phyloP scores from a whole-genome alignment of 805 yeast genomes.

The Wickerhamomyces subpelliculosus region DNA sequence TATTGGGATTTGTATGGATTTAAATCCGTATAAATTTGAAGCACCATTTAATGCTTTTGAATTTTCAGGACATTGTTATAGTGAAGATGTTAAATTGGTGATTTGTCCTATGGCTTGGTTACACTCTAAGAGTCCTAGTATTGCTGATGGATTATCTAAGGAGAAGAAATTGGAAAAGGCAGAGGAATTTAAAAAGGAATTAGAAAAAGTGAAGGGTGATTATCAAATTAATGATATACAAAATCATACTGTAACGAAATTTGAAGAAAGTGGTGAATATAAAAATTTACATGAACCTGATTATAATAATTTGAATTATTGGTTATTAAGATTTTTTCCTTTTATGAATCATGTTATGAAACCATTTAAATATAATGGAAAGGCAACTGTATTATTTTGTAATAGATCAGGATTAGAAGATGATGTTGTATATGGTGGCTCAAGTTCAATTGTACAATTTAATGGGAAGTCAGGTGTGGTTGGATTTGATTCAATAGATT shows the following conservation, averaged over 20 bases:
- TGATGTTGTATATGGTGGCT: slow-evolving; percentile 60
- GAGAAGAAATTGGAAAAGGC: slow-evolving; percentile 11
- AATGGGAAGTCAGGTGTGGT: slow-evolving; percentile 27
- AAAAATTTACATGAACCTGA: slow-evolving; percentile 33
- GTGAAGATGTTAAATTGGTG: slow-evolving; percentile 45
- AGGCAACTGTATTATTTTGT: slow-evolving; percentile 42
- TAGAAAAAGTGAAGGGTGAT: slow-evolving; percentile 13
- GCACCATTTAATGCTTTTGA: slow-evolving; percentile 76
- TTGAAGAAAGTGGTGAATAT: slow-evolving; percentile 17
- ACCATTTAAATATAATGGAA: slow-evolving; percentile 6
- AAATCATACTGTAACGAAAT: neutral
- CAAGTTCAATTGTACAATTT: slow-evolving; percentile 50
- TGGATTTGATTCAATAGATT: slow-evolving; percentile 28
- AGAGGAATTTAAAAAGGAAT: slow-evolving; percentile 4
- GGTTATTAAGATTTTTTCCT: slow-evolving; percentile 69
- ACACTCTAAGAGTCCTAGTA: slow-evolving; percentile 39
- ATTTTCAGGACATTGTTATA: slow-evolving; percentile 48
- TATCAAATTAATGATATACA: slow-evolving; percentile 7
- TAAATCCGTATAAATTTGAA: slow-evolving; percentile 77
- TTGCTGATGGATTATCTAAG: slow-evolving; percentile 15
- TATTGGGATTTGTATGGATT: slow-evolving; percentile 91
- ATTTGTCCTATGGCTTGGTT: slow-evolving; percentile 89
- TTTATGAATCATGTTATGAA: slow-evolving; percentile 33
- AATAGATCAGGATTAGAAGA: slow-evolving; percentile 79
- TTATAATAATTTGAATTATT: slow-evolving; percentile 52